A percentile compares a stretch with the other conserved stretches of the same genome.
Evolutionary conservation across 2,329 filamentous ascomycete genomes (phyloP).

Genomic region (Aschersonia sp.): DNA sequence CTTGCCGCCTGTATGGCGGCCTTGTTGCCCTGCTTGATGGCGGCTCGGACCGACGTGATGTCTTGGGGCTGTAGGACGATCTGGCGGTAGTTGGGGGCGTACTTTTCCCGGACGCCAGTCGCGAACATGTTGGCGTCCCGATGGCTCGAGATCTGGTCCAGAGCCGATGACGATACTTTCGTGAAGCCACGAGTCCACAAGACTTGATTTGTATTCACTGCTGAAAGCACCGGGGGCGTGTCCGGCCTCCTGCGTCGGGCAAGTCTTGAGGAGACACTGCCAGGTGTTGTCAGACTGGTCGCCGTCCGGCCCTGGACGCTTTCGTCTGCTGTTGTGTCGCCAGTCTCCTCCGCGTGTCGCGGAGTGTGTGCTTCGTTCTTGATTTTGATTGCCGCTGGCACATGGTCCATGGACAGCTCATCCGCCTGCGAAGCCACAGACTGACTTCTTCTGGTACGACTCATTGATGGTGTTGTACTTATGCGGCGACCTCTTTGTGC

Average conservation of each 20-base stretch:
- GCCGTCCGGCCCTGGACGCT: slow-evolving; percentile 24
- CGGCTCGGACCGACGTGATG: slow-evolving; percentile 61
- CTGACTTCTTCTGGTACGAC: slow-evolving; percentile 25
- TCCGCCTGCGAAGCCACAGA: slow-evolving; percentile 32
- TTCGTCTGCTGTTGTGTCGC: slow-evolving; percentile 42
- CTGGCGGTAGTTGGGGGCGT: slow-evolving; percentile 61
- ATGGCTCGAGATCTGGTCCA: slow-evolving; percentile 65
- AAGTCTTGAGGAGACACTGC: slow-evolving; percentile 20
- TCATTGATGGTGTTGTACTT: slow-evolving; percentile 20
- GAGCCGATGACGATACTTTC: slow-evolving; percentile 54
- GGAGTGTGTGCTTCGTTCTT: slow-evolving; percentile 48
- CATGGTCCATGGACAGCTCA: slow-evolving; percentile 30
- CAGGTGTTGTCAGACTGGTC: slow-evolving; percentile 18
- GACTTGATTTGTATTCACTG: slow-evolving; percentile 49
- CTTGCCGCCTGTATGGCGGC: slow-evolving; percentile 45
- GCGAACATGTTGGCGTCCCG: slow-evolving; percentile 70
- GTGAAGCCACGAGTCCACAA: slow-evolving; percentile 64
- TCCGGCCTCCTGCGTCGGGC: slow-evolving; percentile 45
- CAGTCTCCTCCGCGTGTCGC: slow-evolving; percentile 35
- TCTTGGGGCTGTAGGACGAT: slow-evolving; percentile 64
- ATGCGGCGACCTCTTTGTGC: slow-evolving; percentile 18
- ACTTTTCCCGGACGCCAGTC: slow-evolving; percentile 56
- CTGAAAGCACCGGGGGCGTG: slow-evolving; percentile 25
- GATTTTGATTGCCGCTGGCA: slow-evolving; percentile 26
- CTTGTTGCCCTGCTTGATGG: slow-evolving; percentile 59